Base-by-base conservation (phyloP, 805 yeast genomes). In the Metschnikowia anglica region DNA sequence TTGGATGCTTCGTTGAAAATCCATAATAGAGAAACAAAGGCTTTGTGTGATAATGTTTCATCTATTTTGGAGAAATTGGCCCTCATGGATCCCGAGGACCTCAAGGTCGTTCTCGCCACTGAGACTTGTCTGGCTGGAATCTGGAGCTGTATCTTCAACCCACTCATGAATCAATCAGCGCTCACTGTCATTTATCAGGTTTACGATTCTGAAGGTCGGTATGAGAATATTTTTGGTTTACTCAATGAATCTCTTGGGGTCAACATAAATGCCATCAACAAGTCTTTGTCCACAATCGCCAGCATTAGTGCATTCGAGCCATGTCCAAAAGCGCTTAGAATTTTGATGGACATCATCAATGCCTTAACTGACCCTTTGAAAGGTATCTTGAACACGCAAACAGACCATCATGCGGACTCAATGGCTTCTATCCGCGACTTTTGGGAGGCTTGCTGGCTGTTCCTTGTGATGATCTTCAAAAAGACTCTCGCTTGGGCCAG, bases 401-500 rank as follows among this genome's bases (percentile, higher is more conserved):
- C 32, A 36, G 50, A 11, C 4, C 29, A 13, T 5, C 44, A 45
- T 3, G 12, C 17, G 2, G 30, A 36, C 2, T 39, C 49, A 6
- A 43, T 48, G 27, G 29, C 33, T 1, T 54, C 66, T 30, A 45
- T 77, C 20, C 55, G 61, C 20, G 47, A 45, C 33, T 80, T 81
- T 43, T 93, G 98, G 98, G 66, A 65, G 10, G 51, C 64, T 5
- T 72, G 81, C 29, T 91, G 99, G 98, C 55, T 56, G 11, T 84
- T 88, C 48, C 63, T 91, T 44, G 77, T 78, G 34, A 74, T 81
- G 71, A 77, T 88, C 2, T 87, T 85, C 51, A 68, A 70, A 31
- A 74, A 77, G 42, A 87, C 95, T 1, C 65, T 85, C 11, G 60
- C 61, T 3, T 91, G 99, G 99, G 88, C 97, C 0, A 63, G 73